Evolutionary conservation across 2,329 filamentous ascomycete genomes (phyloP).

Genomic region (Dactylellina leptospora): DNA sequence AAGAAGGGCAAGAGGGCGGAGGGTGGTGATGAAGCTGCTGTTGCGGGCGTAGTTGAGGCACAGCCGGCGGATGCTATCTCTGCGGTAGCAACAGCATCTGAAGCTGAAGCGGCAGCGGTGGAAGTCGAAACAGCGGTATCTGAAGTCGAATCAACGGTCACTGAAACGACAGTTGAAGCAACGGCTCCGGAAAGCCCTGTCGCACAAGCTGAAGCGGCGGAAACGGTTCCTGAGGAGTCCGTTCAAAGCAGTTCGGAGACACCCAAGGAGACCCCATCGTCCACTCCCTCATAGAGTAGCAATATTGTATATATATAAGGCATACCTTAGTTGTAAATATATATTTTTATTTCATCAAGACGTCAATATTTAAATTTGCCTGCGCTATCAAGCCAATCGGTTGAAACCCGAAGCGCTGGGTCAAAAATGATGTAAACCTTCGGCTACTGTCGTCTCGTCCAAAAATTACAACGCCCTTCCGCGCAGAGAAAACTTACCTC

Average conservation of each 20-base stretch:
- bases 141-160: too few relatives aligned
- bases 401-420: constrained; percentile 35
- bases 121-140: too few relatives aligned
- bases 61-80: constrained; percentile 2
- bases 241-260: constrained; percentile 7
- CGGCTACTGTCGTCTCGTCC: constrained; percentile 35
- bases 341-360: constrained; percentile 3
- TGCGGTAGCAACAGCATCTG: constrained; percentile 14
- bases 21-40: background rate
- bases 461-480: constrained; percentile 40
- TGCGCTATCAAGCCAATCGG: constrained; percentile 12
- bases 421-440: constrained; percentile 36
- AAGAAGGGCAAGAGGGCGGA: constrained; percentile 15
- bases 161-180: too few relatives aligned
- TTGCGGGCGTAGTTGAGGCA: constrained; percentile 1
- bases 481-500: constrained; percentile 22
- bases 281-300: constrained; percentile 6
- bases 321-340: constrained; percentile 34
- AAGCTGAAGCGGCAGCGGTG: background rate
- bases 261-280: background rate
- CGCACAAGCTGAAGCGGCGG: background rate
- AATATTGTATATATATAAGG: constrained; percentile 16
- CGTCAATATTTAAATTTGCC: background rate
- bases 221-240: background rate
- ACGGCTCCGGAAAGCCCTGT: background rate